Evolutionary conservation across 2,329 filamentous ascomycete species (phyloP), one percentile per base, ranked within the genome.

Genomic region (Aureobasidium subglaciale): DNA sequence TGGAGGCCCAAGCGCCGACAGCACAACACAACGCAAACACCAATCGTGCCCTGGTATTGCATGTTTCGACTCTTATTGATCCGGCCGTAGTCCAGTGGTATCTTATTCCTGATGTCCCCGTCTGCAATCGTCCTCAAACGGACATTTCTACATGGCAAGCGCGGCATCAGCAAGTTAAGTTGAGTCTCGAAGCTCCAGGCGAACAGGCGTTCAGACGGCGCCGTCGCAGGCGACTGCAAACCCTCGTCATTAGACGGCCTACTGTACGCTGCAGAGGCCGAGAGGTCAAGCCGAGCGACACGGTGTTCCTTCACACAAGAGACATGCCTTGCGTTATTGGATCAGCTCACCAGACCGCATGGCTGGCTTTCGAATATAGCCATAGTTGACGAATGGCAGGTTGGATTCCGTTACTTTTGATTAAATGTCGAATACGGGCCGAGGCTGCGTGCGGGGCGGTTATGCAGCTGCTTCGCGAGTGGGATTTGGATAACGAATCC

Each of bases 221-320:
- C 50, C 50, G 50, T 54, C 50, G 27, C 50, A 43, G 50, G 27
- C 50, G 50, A 54, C n/a, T 32, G 38, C 38, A 42, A 54, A 42
- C 27, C 30, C 34, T 29, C 50, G 38, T 43, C 50, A 54, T 35
- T 35, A 54, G n/a, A 29, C 38, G 38, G 34, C 38, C 38, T 42
- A 34, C n/a, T n/a, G n/a, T n/a, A n/a, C 37, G 27, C 29, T 54
- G 50, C 50, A 54, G 37, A 18, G 15, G 9, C 18, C 7, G 13
- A 41, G 35, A 53, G 27, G 38, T 42, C 11, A 43, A 42, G 24
- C 48, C 38, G 50, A 54, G 50, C 38, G 38, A 54, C 38, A 27
- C 25, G 37, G n/a, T 43, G 50, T 22, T 20, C 20, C 38, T 43
- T 38, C 50, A 54, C 50, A 54, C 4, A 11, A 54, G 20, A 22